Percentiles rank a stretch among this genome's conserved stretches.
These are phyloP conservation scores for Huntiella moniliformis DNA, from an alignment of 2,329 filamentous ascomycete species.

Conservation along the genomic window DNA sequence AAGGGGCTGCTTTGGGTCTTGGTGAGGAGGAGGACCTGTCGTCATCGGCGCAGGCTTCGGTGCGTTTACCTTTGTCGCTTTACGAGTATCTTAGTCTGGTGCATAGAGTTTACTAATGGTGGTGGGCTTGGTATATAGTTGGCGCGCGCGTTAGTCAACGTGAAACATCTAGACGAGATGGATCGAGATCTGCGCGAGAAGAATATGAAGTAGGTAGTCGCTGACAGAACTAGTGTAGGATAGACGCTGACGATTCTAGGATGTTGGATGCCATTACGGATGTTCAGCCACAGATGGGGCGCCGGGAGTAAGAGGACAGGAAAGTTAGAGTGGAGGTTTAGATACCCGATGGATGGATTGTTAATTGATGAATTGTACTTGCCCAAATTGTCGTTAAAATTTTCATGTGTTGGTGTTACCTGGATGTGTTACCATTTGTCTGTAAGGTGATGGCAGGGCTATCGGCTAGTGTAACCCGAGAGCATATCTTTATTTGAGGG, in stretches of 20 bases:
- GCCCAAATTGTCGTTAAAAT: too few relatives aligned
- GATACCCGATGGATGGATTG: too few relatives aligned
- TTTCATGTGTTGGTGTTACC: too few relatives aligned
- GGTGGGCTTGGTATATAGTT: slow-evolving; percentile 11
- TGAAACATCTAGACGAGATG: slow-evolving; percentile 32
- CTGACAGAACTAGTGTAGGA: slow-evolving; percentile 15
- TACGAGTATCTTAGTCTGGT: slow-evolving; percentile 16
- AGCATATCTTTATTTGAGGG: too few relatives aligned
- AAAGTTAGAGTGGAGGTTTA: too few relatives aligned
- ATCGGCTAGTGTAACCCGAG: too few relatives aligned
- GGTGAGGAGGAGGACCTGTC: slow-evolving; percentile 45
- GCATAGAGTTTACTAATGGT: not conserved
- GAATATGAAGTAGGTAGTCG: slow-evolving; percentile 25
- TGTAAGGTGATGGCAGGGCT: too few relatives aligned
- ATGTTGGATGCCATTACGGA: slow-evolving; percentile 9
- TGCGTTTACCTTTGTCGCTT: slow-evolving; percentile 31
- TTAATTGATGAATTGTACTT: too few relatives aligned
- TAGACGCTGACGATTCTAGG: slow-evolving; percentile 12
- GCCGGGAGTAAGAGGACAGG: too few relatives aligned
- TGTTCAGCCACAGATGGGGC: slow-evolving; percentile 6
- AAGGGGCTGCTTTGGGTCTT: not conserved
- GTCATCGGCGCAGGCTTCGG: slow-evolving; percentile 47
- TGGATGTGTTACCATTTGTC: too few relatives aligned
- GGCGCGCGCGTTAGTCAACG: slow-evolving; percentile 19
- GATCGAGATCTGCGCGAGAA: slow-evolving; percentile 38